Conservation (phyloP, 768 basidiomycete genomes). For the Macrocybe gigantea region DNA sequence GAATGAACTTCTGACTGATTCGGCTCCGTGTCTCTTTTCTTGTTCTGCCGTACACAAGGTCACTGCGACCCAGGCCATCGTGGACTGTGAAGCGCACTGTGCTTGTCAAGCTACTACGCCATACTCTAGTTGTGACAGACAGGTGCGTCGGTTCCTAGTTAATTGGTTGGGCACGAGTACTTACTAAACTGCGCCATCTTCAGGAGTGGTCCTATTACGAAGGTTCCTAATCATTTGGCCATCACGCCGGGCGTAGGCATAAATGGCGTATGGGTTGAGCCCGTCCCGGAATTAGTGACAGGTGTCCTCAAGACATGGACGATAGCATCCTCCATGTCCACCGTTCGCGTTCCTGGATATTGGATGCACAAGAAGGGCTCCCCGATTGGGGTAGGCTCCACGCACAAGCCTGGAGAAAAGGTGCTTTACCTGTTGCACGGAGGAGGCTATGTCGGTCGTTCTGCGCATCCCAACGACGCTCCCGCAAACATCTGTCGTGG, state of each 20-base stretch:
- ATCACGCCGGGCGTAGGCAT: conserved; percentile 33
- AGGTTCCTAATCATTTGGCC: conserved; percentile 31
- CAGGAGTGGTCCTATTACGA: conserved; percentile 29
- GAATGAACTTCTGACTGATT: too few relatives aligned
- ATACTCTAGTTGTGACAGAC: background rate
- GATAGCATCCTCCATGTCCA: conserved; percentile 28
- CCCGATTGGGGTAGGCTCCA: conserved; percentile 25
- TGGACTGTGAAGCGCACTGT: background rate
- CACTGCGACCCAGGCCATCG: background rate
- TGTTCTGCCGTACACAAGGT: too few relatives aligned
- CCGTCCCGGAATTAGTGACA: conserved; percentile 33
- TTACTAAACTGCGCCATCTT: background rate
- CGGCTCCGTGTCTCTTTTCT: background rate
- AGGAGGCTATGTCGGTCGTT: conserved; percentile 47
- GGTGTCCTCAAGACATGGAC: conserved; percentile 39
- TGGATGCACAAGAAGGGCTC: conserved; percentile 43
- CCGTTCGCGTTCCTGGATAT: conserved; percentile 48
- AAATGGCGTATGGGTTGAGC: conserved; percentile 45
- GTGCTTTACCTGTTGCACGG: conserved; percentile 62
- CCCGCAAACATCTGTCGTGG: conserved; percentile 40
- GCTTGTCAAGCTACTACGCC: background rate
- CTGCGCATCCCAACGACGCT: conserved; percentile 50
- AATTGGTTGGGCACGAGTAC: too few relatives aligned
- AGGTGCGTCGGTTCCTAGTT: too few relatives aligned
- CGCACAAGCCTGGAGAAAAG: conserved; percentile 45